Evolutionary conservation across 345 rosid genomes (phyloP).

Genomic region (Gossypioides kirkii): DNA sequence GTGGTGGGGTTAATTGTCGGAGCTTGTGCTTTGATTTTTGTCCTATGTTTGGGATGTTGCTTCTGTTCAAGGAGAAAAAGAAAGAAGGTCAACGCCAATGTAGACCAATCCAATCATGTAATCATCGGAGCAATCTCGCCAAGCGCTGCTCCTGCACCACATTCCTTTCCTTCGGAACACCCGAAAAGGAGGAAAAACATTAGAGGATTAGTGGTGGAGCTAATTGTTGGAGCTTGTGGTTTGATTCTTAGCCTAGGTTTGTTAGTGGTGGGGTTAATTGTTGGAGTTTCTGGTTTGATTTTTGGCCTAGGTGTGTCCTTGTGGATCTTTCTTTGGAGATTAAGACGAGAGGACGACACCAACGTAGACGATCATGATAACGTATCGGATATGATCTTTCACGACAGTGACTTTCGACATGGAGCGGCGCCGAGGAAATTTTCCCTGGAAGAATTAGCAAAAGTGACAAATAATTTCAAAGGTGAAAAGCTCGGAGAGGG

Average conservation of each 20-base stretch:
- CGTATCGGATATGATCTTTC: neutral
- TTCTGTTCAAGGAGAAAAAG: neutral
- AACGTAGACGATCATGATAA: neutral
- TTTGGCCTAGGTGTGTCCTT: neutral
- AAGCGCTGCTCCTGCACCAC: neutral
- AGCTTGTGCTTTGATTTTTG: neutral
- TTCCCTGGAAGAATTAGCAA: conserved; percentile 12
- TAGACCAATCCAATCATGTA: too few species aligned
- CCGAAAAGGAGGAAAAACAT: neutral
- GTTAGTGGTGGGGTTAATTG: neutral
- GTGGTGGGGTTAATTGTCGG: neutral
- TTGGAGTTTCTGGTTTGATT: neutral
- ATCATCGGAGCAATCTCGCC: neutral
- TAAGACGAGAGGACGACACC: neutral
- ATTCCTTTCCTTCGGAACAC: neutral
- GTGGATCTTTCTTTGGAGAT: neutral
- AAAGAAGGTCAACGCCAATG: neutral
- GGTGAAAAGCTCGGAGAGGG: conserved; percentile 15
- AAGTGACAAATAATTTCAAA: conserved; percentile 14
- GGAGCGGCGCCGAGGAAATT: conserved; percentile 17
- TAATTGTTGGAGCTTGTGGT: neutral
- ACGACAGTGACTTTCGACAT: neutral
- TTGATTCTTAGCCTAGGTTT: neutral
- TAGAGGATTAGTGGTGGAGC: neutral
- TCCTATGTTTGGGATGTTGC: neutral